Evolutionary conservation across 441 rosid genomes (phyloP).

Genomic region (Theobroma grandiflorum): DNA sequence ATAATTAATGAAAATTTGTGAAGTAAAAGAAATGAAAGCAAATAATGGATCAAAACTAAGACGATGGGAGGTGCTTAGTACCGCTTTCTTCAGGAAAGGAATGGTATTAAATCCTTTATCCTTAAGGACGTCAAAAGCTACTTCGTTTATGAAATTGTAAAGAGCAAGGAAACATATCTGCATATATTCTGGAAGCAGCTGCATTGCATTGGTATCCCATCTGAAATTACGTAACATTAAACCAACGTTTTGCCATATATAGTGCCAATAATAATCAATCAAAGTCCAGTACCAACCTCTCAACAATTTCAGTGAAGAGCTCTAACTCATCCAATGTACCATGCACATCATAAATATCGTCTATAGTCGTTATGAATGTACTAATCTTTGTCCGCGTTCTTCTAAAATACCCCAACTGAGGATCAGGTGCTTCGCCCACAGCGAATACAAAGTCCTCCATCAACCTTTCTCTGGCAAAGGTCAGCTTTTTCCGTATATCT

Average conservation of each 20-base stretch:
- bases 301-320: slow-evolving; percentile 37
- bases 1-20: not conserved
- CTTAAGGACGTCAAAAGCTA: slow-evolving; percentile 29
- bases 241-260: no score
- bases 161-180: slow-evolving; percentile 38
- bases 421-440: slow-evolving; percentile 32
- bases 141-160: slow-evolving; percentile 34
- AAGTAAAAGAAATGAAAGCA: no score
- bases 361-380: slow-evolving; percentile 31
- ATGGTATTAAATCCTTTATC: slow-evolving; percentile 23
- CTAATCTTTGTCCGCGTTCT: slow-evolving; percentile 18
- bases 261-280: not conserved
- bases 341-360: slow-evolving; percentile 46
- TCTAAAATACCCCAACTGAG: slow-evolving; percentile 24
- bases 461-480: slow-evolving; percentile 43
- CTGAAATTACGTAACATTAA: slow-evolving; percentile 18
- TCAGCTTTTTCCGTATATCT: slow-evolving; percentile 32
- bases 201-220: slow-evolving; percentile 37
- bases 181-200: slow-evolving; percentile 46
- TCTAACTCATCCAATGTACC: slow-evolving; percentile 49
- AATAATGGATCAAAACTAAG: no score
- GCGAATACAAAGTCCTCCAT: slow-evolving; percentile 47
- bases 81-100: slow-evolving; percentile 30
- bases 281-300: slow-evolving; percentile 19
- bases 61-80: not conserved